Percentiles rank a stretch among this genome's conserved stretches.
These are phyloP conservation scores for Botrytis paeoniae DNA, from an alignment of 2,329 filamentous ascomycete species.

Conservation along the genomic window DNA sequence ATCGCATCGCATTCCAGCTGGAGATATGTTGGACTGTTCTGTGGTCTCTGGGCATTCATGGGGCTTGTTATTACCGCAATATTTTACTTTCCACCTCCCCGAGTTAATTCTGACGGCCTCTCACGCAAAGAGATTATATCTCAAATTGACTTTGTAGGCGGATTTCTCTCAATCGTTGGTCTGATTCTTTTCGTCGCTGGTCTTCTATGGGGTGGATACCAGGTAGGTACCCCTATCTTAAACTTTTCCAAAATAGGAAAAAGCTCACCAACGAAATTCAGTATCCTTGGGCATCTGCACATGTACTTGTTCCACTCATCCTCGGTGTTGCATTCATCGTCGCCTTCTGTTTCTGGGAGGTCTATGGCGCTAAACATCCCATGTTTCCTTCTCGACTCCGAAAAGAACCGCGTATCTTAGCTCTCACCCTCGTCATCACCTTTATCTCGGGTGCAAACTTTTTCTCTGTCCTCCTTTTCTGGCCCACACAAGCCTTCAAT, in stretches of 20 bases:
- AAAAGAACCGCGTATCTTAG: slow-evolving; percentile 49
- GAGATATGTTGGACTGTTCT: slow-evolving; percentile 54
- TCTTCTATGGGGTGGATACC: slow-evolving; percentile 55
- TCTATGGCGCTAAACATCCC: slow-evolving; percentile 48
- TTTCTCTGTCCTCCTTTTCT: slow-evolving; percentile 49
- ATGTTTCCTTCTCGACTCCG: slow-evolving; percentile 51
- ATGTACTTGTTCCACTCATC: slow-evolving; percentile 53
- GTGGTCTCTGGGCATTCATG: slow-evolving; percentile 50
- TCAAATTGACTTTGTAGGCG: slow-evolving; percentile 51
- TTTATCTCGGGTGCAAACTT: slow-evolving; percentile 58
- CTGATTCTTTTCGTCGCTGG: slow-evolving; percentile 51
- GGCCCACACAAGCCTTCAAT: slow-evolving; percentile 60
- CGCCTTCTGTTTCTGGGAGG: slow-evolving; percentile 53
- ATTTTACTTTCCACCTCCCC: slow-evolving; percentile 53
- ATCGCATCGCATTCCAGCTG: slow-evolving; percentile 48
- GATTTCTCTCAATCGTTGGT: slow-evolving; percentile 48
- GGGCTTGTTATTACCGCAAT: slow-evolving; percentile 50
- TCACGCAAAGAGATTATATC: slow-evolving; percentile 41
- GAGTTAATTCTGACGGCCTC: slow-evolving; percentile 43
- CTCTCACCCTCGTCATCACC: slow-evolving; percentile 54
- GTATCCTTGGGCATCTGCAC: slow-evolving; percentile 53
- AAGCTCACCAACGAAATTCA: slow-evolving; percentile 52
- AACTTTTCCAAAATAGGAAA: neutral
- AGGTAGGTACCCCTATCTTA: slow-evolving; percentile 23
- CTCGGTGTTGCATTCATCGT: slow-evolving; percentile 48